phyloP scores from a whole-genome alignment of 208 protist genomes.

The Leishmania amazonensis region DNA sequence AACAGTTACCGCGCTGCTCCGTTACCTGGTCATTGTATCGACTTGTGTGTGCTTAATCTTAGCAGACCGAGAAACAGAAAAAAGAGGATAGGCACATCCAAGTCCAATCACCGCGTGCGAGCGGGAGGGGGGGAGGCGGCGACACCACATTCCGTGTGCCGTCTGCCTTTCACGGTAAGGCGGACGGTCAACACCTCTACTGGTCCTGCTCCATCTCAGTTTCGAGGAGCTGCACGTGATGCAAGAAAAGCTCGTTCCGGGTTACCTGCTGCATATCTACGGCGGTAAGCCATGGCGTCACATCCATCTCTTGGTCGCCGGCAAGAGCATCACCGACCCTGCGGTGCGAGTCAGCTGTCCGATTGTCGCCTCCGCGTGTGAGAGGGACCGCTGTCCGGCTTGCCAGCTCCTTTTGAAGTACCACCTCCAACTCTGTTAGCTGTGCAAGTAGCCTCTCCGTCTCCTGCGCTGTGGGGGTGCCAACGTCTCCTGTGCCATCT shows the following conservation, averaged over 20 bases:
- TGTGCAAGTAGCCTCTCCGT: slow-evolving; percentile 10
- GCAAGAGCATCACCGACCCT: too few species aligned
- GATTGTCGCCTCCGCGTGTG: background rate
- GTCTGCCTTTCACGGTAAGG: background rate
- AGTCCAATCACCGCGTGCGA: too few species aligned
- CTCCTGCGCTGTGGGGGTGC: background rate
- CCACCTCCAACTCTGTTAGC: slow-evolving; percentile 15
- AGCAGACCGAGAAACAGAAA: background rate
- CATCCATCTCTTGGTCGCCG: background rate
- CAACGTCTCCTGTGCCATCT: background rate
- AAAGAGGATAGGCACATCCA: background rate
- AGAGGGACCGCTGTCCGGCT: background rate
- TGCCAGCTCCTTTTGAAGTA: slow-evolving; percentile 7
- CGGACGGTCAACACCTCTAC: background rate
- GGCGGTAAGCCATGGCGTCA: slow-evolving; percentile 12
- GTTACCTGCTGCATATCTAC: slow-evolving; percentile 30
- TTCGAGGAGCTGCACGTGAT: slow-evolving; percentile 45
- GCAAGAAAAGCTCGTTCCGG: slow-evolving; percentile 40
- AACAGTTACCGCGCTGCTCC: background rate
- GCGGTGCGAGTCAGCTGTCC: background rate
- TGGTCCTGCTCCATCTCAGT: slow-evolving; percentile 13
- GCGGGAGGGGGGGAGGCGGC: background rate
- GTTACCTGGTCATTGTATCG: background rate
- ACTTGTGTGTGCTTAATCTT: background rate
- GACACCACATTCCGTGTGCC: background rate